These are phyloP conservation scores for Verticillium nonalfalfae DNA, from an alignment of 2,329 filamentous ascomycete species.

Conservation along the genomic window DNA sequence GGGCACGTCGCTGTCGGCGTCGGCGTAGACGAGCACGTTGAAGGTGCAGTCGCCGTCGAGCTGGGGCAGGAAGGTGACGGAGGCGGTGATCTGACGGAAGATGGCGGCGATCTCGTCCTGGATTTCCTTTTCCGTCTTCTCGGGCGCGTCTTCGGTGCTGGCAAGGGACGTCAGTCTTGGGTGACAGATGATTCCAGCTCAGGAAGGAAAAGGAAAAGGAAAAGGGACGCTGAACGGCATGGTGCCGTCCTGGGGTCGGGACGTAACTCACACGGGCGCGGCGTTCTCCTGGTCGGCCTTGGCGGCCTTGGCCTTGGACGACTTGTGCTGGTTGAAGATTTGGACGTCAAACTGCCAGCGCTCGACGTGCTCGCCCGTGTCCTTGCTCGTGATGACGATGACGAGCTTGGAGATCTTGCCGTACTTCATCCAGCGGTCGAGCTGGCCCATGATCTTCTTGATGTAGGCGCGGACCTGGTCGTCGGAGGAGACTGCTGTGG, in stretches of 20 bases:
- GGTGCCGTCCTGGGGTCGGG: too few relatives aligned
- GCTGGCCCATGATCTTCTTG: constrained; percentile 97
- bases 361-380: constrained; percentile 93
- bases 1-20: constrained; percentile 92
- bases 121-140: constrained; percentile 91
- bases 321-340: constrained; percentile 34
- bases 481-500: constrained; percentile 69
- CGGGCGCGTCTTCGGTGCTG: constrained; percentile 22
- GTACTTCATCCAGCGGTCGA: constrained; percentile 95
- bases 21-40: constrained; percentile 96
- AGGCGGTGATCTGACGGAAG: constrained; percentile 96
- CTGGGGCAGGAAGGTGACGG: constrained; percentile 93
- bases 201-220: too few relatives aligned
- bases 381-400: constrained; percentile 93
- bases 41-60: constrained; percentile 94
- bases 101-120: constrained; percentile 94
- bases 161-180: not conserved
- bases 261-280: constrained; percentile 37
- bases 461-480: constrained; percentile 99
- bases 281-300: constrained; percentile 66
- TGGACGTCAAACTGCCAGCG: constrained; percentile 94
- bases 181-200: not conserved
- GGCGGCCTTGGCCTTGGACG: constrained; percentile 43
- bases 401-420: constrained; percentile 97
- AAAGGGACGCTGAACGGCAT: too few relatives aligned